These are phyloP conservation scores for Fusarium buharicum DNA, from an alignment of 2,329 filamentous ascomycete genomes.

Conservation along the genomic window DNA sequence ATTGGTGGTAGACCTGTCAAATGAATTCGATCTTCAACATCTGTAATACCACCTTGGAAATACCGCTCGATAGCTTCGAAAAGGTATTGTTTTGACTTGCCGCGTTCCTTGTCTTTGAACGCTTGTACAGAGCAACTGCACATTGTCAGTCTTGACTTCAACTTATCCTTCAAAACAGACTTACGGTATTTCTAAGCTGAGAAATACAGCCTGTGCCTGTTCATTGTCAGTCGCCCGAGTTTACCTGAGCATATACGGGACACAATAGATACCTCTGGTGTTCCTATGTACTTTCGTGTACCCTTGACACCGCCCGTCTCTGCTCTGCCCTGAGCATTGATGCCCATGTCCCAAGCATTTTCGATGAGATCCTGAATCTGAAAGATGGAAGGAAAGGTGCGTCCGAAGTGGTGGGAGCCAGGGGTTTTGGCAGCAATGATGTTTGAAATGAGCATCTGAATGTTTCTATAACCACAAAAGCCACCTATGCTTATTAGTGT, in stretches of 20 bases:
- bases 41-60: conserved; percentile 66
- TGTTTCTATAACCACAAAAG: conserved; percentile 95
- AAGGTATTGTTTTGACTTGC: conserved; percentile 64
- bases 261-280: conserved; percentile 76
- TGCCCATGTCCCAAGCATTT: conserved; percentile 84
- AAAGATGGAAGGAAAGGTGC: conserved; percentile 77
- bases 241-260: neutral
- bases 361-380: conserved; percentile 89
- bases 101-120: conserved; percentile 61
- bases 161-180: conserved; percentile 38
- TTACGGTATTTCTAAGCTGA: conserved; percentile 73
- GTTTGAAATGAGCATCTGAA: conserved; percentile 89
- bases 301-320: conserved; percentile 88
- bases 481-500: conserved; percentile 65
- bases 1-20: conserved; percentile 81
- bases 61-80: conserved; percentile 77
- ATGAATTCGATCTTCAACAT: conserved; percentile 66
- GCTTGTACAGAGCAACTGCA: conserved; percentile 70
- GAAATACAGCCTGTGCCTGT: conserved; percentile 82
- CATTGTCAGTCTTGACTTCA: neutral
- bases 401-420: conserved; percentile 69
- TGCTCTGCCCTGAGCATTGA: conserved; percentile 76
- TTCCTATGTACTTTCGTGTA: conserved; percentile 97
- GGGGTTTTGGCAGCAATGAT: conserved; percentile 68
- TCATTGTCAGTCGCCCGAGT: neutral